Evolutionary conservation across 768 basidiomycete genomes (phyloP).

Genomic region (Tylopilus plumbeoviolaceoides): DNA sequence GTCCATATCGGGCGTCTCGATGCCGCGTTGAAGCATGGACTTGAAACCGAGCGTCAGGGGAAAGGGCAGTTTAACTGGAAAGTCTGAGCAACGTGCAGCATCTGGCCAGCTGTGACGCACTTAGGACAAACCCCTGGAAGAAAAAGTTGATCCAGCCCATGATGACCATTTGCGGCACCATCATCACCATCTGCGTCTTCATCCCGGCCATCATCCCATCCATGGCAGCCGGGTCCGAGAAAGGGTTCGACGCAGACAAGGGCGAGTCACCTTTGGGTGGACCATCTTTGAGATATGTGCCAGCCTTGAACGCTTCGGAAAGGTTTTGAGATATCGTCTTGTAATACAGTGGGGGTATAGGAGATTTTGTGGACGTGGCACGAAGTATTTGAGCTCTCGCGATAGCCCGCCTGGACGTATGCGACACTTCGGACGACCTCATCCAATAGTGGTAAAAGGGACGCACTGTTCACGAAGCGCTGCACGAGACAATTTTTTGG

Average conservation of each 20-base stretch:
- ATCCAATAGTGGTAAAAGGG: slow-evolving; percentile 1
- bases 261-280: slow-evolving; percentile 63
- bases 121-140: slow-evolving; percentile 97
- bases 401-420: slow-evolving; percentile 58
- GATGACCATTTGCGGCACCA: slow-evolving; percentile 97
- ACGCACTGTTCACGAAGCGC: slow-evolving; percentile 92
- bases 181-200: slow-evolving; percentile 99
- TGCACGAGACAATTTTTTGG: slow-evolving; percentile 73
- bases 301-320: slow-evolving; percentile 63
- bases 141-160: slow-evolving; percentile 99
- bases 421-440: background rate
- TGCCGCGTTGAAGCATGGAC: slow-evolving; percentile 94
- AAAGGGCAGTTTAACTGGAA: slow-evolving; percentile 89
- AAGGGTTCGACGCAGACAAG: slow-evolving; percentile 67
- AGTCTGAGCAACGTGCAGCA: background rate
- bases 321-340: slow-evolving; percentile 72
- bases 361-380: slow-evolving; percentile 74
- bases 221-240: slow-evolving; percentile 89
- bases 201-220: slow-evolving; percentile 98
- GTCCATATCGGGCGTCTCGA: slow-evolving; percentile 95
- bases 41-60: slow-evolving; percentile 97
- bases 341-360: slow-evolving; percentile 72
- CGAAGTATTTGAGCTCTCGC: slow-evolving; percentile 82
- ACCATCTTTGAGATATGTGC: slow-evolving; percentile 84
- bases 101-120: slow-evolving; percentile 48